A percentile compares a stretch with the other conserved stretches of the same genome.
These are phyloP conservation scores for Ilyonectria sp. DNA, from an alignment of 2,329 filamentous ascomycete species.

Conservation along the genomic window DNA sequence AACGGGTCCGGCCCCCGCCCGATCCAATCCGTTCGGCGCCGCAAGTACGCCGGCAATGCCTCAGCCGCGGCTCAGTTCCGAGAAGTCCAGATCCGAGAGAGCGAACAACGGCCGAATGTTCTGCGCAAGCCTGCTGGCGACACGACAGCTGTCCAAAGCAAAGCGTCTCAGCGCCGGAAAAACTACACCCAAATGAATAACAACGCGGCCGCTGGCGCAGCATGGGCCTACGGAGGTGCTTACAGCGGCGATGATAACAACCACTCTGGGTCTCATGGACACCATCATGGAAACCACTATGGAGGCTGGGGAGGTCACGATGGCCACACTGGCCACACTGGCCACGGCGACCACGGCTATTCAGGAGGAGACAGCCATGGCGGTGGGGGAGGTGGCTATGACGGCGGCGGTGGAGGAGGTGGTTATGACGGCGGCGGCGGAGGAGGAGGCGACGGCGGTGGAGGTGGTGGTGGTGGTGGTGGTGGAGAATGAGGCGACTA, in stretches of 20 bases:
- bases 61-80: neutral
- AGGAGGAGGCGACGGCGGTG: neutral
- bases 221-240: neutral
- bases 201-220: neutral
- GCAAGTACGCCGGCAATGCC: neutral
- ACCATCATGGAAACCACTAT: neutral
- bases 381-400: neutral
- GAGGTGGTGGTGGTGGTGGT: slow-evolving; percentile 1
- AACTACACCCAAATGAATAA: neutral
- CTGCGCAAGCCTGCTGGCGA: too few relatives aligned
- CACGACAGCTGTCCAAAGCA: neutral
- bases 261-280: neutral
- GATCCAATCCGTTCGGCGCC: neutral
- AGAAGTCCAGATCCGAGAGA: neutral
- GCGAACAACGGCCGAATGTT: too few relatives aligned
- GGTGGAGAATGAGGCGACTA: neutral
- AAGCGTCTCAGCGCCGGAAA: neutral
- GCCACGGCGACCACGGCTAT: neutral
- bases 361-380: neutral
- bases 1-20: neutral
- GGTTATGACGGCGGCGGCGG: neutral
- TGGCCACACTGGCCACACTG: neutral
- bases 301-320: neutral
- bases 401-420: neutral
- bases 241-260: neutral